Base-by-base conservation (phyloP, 202 grass and related monocot species). In the Schoenoplectus tabernaemontani region DNA sequence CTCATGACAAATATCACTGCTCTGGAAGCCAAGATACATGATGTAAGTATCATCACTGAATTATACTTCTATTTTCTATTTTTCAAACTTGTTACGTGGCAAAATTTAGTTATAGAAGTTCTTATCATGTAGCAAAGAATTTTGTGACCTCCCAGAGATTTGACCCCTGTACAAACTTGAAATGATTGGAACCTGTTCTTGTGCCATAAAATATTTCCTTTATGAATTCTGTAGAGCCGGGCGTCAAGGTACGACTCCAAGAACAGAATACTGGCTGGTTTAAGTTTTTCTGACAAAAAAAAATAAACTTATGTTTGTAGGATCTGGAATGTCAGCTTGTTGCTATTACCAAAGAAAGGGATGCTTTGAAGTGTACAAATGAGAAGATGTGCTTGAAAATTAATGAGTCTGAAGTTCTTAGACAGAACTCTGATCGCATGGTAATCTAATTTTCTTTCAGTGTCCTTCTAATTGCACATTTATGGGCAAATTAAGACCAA, bases 21-120 rank as follows among this genome's bases (percentile, higher is more conserved):
- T 28, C 78, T 89, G 83, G 88, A 93, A 89, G 69, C 72, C 69
- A 86, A 93, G 53, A 86, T 83, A 88, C 84, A 82, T 64, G 51
- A 80, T 53, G 93, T 93, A 90, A 78, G 93, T 53, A 13, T 48
- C 44, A 32, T 51, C n/a, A 8, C 7, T 73, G 23, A 51, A 73
- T 51, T 51, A 51, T 32, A 44, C n/a, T 43, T 19, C 20, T 23
- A 69, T 69, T 2, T 69, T 19, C 24, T 24, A 65, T 64, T 64
- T 58, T 38, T n/a, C 13, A 9, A 7, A 38, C 30, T 64, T 36
- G 1, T 24, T 5, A 36, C 28, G 16, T 20, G 8, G n/a, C 0
- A 42, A 20, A n/a, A n/a, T n/a, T n/a, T n/a, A n/a, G n/a, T n/a
- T n/a, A n/a, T n/a, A n/a, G n/a, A n/a, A n/a, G n/a, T n/a, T n/a